phyloP scores from a whole-genome alignment of 345 rosid genomes.

The Kernera saxatilis region DNA sequence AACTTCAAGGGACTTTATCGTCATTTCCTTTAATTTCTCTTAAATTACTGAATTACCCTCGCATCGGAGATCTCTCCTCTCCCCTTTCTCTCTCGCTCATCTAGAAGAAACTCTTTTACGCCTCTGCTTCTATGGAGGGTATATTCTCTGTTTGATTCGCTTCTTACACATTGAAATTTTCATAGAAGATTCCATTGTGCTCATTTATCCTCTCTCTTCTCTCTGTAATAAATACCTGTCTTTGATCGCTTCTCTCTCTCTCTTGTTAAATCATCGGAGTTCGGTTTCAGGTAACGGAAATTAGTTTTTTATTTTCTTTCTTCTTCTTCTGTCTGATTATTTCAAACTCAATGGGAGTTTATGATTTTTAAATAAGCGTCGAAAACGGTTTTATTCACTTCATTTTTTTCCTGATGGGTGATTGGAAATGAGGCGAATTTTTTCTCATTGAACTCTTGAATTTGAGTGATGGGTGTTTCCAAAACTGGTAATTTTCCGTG shows the following conservation, averaged over 20 bases:
- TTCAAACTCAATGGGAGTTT: slow-evolving; percentile 25
- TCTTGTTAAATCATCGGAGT: slow-evolving; percentile 4
- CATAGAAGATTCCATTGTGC: slow-evolving; percentile 28
- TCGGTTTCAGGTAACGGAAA: slow-evolving; percentile 24
- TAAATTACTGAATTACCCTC: slow-evolving; percentile 6
- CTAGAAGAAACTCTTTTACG: slow-evolving; percentile 3
- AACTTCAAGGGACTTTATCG: slow-evolving; percentile 11
- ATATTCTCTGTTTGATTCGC: slow-evolving; percentile 34
- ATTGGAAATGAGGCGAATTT: background rate
- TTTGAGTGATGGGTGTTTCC: slow-evolving; percentile 13
- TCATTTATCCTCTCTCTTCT: background rate
- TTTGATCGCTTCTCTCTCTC: slow-evolving; percentile 7
- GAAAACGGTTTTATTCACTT: background rate
- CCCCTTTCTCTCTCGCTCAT: background rate
- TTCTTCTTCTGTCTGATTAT: background rate
- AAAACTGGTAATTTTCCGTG: background rate
- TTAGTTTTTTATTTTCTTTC: background rate
- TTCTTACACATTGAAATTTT: slow-evolving; percentile 15
- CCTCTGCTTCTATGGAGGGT: slow-evolving; percentile 22
- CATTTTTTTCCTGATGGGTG: background rate
- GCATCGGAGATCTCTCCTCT: slow-evolving; percentile 3
- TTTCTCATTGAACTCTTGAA: background rate
- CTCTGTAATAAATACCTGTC: background rate
- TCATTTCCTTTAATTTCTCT: background rate
- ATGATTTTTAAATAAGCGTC: background rate